Conservation (phyloP, 2,329 filamentous ascomycete genomes). For the Microcyclosporella mali region DNA sequence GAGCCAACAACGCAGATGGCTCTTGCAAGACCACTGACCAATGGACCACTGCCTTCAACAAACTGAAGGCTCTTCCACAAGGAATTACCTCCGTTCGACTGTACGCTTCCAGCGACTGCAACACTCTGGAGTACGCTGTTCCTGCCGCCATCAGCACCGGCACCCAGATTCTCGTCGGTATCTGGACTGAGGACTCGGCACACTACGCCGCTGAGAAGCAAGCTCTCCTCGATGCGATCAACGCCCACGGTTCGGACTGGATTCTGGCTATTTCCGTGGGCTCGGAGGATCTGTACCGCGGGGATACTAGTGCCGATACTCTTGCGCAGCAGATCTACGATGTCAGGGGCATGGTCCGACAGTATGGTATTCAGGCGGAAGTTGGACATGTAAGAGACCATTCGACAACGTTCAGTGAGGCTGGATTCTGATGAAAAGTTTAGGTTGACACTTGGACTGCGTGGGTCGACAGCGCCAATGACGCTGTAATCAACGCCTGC, state of each 20-base stretch:
- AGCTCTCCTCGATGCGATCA: constrained; percentile 53
- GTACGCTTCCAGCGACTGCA: constrained; percentile 58
- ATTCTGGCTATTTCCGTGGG: constrained; percentile 61
- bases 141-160: constrained; percentile 56
- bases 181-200: constrained; percentile 49
- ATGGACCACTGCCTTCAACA: constrained; percentile 34
- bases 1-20: constrained; percentile 35
- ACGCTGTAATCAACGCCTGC: constrained; percentile 53
- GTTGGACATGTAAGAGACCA: constrained; percentile 48
- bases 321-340: constrained; percentile 46
- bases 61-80: constrained; percentile 41
- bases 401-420: too few relatives aligned
- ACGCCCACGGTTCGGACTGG: constrained; percentile 51
- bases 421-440: too few relatives aligned
- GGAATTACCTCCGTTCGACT: constrained; percentile 55
- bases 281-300: constrained; percentile 61
- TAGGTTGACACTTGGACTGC: constrained; percentile 49
- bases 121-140: constrained; percentile 44
- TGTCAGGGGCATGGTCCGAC: constrained; percentile 48
- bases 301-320: constrained; percentile 36
- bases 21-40: constrained; percentile 36
- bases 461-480: constrained; percentile 53
- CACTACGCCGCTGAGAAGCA: constrained; percentile 56
- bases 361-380: constrained; percentile 41
- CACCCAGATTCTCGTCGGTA: constrained; percentile 57